These are phyloP conservation scores for Mycosphaerella sp. DNA, from an alignment of 2,329 filamentous ascomycete species.

Conservation along the genomic window DNA sequence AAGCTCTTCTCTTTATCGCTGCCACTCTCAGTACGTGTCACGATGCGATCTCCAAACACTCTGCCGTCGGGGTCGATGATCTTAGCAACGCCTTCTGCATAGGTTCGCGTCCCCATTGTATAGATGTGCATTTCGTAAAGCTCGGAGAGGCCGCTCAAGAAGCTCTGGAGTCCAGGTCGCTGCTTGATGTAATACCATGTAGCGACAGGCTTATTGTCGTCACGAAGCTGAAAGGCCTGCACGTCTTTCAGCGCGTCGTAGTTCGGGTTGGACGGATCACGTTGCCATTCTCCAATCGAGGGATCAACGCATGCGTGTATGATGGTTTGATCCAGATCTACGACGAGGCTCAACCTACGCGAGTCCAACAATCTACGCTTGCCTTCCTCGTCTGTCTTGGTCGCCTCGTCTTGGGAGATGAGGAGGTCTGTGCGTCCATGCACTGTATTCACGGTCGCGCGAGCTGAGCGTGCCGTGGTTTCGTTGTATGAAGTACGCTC, in stretches of 20 bases:
- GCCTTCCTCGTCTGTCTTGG: conserved; percentile 74
- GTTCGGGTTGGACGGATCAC: conserved; percentile 81
- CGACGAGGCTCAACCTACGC: conserved; percentile 84
- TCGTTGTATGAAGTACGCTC: conserved; percentile 71
- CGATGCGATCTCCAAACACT: conserved; percentile 88
- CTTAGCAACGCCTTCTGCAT: conserved; percentile 82
- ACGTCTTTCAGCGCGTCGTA: conserved; percentile 87
- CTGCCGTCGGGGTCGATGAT: conserved; percentile 87
- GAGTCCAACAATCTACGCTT: conserved; percentile 75
- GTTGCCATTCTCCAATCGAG: conserved; percentile 92
- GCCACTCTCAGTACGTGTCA: conserved; percentile 95
- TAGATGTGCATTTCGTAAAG: conserved; percentile 96
- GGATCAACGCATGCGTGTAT: conserved; percentile 98
- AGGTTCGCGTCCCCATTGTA: conserved; percentile 98
- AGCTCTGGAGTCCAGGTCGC: conserved; percentile 75
- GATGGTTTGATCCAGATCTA: conserved; percentile 96
- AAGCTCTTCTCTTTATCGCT: conserved; percentile 87
- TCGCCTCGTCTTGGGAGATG: conserved; percentile 76
- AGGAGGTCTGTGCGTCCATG: conserved; percentile 85
- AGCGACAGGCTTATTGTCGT: conserved; percentile 68
- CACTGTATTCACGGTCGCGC: conserved; percentile 89
- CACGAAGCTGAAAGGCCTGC: conserved; percentile 76
- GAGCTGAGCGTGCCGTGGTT: conserved; percentile 69
- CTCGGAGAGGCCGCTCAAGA: conserved; percentile 69
- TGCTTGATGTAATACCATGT: conserved; percentile 99